Conservation (phyloP, 768 basidiomycete species). For the Hygrocybe punicea region DNA sequence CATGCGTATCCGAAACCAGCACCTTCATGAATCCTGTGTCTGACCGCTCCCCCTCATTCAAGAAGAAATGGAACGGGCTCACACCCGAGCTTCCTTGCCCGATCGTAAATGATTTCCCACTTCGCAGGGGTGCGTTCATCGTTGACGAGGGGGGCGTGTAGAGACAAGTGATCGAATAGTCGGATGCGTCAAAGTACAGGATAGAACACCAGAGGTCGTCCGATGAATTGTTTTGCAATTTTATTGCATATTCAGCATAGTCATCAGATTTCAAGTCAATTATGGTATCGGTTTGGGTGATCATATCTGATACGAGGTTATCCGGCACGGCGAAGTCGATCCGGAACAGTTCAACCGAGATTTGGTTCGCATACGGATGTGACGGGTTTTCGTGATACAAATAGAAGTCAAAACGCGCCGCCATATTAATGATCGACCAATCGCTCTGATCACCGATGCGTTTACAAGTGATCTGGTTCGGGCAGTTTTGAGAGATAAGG, state of each 20-base stretch:
- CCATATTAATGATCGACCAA: background rate
- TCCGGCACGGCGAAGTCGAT: background rate
- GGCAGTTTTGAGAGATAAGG: too few relatives aligned
- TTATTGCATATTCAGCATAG: background rate
- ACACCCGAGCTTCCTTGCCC: constrained; percentile 40
- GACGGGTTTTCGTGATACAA: background rate
- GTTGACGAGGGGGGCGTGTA: constrained; percentile 22
- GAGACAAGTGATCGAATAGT: constrained; percentile 30
- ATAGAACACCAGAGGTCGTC: constrained; percentile 12
- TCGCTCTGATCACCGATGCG: background rate
- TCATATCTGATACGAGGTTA: too few relatives aligned
- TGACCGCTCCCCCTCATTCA: constrained; percentile 28
- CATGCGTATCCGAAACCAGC: constrained; percentile 19
- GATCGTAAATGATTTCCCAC: constrained; percentile 24
- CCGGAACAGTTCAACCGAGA: background rate
- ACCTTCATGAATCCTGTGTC: constrained; percentile 46
- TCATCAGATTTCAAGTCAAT: too few relatives aligned
- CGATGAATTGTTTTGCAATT: background rate
- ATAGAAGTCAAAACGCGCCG: background rate
- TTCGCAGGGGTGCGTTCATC: background rate
- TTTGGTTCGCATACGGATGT: background rate
- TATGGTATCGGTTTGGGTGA: too few relatives aligned
- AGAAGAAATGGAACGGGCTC: constrained; percentile 30
- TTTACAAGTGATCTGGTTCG: too few relatives aligned
- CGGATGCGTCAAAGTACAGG: constrained; percentile 42